Evolutionary conservation across 129 eudicot species (phyloP).

Genomic region (Centella asiatica): DNA sequence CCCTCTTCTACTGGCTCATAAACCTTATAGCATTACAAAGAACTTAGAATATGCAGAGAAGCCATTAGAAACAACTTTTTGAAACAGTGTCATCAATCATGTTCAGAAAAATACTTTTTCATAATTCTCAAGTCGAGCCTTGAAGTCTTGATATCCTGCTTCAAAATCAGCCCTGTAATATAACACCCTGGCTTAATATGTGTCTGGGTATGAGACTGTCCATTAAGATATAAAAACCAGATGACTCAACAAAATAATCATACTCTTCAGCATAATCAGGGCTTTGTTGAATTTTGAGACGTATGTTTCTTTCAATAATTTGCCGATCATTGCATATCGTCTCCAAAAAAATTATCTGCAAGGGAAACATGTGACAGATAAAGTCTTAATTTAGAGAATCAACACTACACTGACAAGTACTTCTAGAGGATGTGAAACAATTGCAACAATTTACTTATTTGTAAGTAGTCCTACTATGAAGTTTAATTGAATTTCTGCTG

Average conservation of each 20-base stretch:
- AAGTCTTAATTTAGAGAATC: not conserved
- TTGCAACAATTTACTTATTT: not conserved
- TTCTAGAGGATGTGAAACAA: not conserved
- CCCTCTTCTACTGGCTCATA: conserved; percentile 99
- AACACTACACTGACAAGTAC: not conserved
- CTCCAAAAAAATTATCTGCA: conserved; percentile 91
- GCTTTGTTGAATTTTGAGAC: conserved; percentile 98
- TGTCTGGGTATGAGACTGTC: not conserved
- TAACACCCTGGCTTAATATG: conserved; percentile 13
- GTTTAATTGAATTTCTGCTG: not conserved
- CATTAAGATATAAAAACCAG: not conserved
- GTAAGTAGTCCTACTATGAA: not conserved
- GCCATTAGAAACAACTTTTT: conserved; percentile 2
- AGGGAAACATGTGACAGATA: conserved; percentile 1
- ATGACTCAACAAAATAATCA: conserved; percentile 10
- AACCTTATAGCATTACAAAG: conserved; percentile 32
- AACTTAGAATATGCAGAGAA: not conserved
- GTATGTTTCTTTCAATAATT: conserved; percentile 93
- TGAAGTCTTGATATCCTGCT: conserved; percentile 94
- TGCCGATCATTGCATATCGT: conserved; percentile 74
- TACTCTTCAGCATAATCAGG: conserved; percentile 99
- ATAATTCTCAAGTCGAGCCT: conserved; percentile 77
- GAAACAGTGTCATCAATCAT: conserved; percentile 6
- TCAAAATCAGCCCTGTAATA: conserved; percentile 83
- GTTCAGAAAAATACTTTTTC: conserved; percentile 51